phyloP scores from a whole-genome alignment of 352 stramenopile species.

The Globisporangium takayamanum region DNA sequence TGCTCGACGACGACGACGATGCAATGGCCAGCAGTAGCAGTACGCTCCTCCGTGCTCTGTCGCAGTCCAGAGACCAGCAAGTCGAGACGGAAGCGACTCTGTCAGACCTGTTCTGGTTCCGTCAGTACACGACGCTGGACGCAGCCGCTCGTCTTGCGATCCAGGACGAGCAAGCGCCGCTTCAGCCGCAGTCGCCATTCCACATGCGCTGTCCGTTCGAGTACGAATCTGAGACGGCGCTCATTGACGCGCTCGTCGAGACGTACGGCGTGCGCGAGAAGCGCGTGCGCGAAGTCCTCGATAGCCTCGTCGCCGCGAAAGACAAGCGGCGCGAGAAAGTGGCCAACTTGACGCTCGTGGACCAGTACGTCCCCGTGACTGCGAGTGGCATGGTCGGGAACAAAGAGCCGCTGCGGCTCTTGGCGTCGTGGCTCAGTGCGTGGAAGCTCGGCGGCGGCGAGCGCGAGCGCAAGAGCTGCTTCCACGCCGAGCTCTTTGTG shows the following conservation, averaged over 20 bases:
- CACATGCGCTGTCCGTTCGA: slow-evolving; percentile 4
- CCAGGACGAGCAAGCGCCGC: too few species aligned
- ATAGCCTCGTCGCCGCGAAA: slow-evolving; percentile 33
- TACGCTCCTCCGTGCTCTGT: slow-evolving; percentile 12
- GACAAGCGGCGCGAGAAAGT: slow-evolving; percentile 37
- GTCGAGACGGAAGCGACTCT: slow-evolving; percentile 37
- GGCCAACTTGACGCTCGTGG: slow-evolving; percentile 58
- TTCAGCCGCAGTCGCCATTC: neutral
- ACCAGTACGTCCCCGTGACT: slow-evolving; percentile 54
- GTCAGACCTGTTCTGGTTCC: slow-evolving; percentile 59
- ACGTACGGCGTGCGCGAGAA: slow-evolving; percentile 45
- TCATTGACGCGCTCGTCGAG: slow-evolving; percentile 54
- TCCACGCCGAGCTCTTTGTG: slow-evolving; percentile 55
- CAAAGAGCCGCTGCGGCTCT: slow-evolving; percentile 43
- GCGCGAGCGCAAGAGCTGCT: slow-evolving; percentile 35
- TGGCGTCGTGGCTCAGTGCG: slow-evolving; percentile 64
- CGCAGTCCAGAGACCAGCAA: slow-evolving; percentile 19
- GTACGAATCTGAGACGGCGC: slow-evolving; percentile 22
- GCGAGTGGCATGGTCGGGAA: slow-evolving; percentile 65
- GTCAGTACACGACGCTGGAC: slow-evolving; percentile 19
- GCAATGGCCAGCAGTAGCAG: neutral
- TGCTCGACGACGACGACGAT: slow-evolving; percentile 21
- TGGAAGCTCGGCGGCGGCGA: slow-evolving; percentile 61
- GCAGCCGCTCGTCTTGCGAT: too few species aligned
- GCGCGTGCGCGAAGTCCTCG: slow-evolving; percentile 43